Conservation (phyloP, 108 stramenopile species). For the Schizochytrium sp. region DNA sequence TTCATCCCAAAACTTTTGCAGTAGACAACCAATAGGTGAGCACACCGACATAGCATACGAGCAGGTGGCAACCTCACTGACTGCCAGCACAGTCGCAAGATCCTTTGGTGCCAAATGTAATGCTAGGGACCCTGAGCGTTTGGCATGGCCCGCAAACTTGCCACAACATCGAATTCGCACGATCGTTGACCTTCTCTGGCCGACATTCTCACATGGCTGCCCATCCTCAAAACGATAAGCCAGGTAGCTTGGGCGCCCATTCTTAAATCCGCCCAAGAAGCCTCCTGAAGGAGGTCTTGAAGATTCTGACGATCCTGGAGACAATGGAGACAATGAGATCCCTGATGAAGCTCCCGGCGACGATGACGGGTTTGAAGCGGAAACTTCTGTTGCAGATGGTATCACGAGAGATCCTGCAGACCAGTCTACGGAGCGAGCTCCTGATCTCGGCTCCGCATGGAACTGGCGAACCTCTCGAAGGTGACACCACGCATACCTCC, state of each 20-base stretch:
- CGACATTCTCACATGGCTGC: conserved; percentile 55
- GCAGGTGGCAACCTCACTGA: conserved; percentile 29
- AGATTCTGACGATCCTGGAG: too few relatives aligned
- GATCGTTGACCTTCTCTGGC: not conserved
- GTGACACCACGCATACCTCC: conserved; percentile 58
- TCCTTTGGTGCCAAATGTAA: not conserved
- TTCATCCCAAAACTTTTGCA: not conserved
- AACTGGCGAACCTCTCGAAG: conserved; percentile 6
- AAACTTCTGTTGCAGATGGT: not conserved
- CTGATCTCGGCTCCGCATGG: conserved; percentile 16
- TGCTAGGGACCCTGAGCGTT: not conserved
- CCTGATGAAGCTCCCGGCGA: not conserved
- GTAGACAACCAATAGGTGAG: not conserved
- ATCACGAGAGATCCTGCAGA: not conserved
- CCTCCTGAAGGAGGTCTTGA: not conserved
- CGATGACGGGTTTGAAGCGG: not conserved
- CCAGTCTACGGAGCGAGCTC: conserved; percentile 23
- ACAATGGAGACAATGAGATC: too few relatives aligned
- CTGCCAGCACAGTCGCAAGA: not conserved
- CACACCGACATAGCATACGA: conserved; percentile 27
- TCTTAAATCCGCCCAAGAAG: not conserved
- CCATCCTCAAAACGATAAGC: conserved; percentile 34
- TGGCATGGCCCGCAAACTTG: conserved; percentile 16
- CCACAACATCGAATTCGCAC: conserved; percentile 32
- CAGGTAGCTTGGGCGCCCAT: not conserved